Evolutionary conservation across 2,329 filamentous ascomycete species (phyloP).

Genomic region (Aureobasidium sp.): DNA sequence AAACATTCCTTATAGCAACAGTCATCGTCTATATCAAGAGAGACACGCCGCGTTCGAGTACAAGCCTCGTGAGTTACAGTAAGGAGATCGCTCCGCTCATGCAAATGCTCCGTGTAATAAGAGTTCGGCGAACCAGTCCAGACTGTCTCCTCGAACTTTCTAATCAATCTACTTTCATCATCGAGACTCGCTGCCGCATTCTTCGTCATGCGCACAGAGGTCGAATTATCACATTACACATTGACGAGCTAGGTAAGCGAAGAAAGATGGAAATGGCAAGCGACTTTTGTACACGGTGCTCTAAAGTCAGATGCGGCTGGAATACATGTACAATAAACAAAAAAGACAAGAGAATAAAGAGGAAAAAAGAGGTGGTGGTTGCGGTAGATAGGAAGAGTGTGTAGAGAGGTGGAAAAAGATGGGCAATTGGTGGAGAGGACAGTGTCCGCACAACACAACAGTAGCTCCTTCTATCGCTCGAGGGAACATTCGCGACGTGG

Average conservation of each 20-base stretch:
- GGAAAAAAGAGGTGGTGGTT: background rate
- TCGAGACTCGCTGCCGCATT: too few relatives aligned
- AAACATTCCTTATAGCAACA: too few relatives aligned
- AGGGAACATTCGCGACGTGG: background rate
- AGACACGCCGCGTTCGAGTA: too few relatives aligned
- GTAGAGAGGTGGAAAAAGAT: background rate
- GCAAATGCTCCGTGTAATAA: too few relatives aligned
- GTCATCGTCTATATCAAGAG: too few relatives aligned
- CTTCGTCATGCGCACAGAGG: too few relatives aligned
- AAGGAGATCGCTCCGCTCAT: too few relatives aligned
- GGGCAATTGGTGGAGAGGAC: background rate
- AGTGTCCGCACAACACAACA: background rate
- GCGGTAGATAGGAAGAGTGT: background rate
- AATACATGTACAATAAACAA: constrained; percentile 14
- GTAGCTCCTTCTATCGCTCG: background rate
- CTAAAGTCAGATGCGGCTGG: constrained; percentile 15
- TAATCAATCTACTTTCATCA: too few relatives aligned
- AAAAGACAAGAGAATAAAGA: constrained; percentile 1
- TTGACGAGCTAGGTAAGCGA: background rate
- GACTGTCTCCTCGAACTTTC: too few relatives aligned
- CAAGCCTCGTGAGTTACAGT: too few relatives aligned
- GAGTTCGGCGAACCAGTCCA: too few relatives aligned
- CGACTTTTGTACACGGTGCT: constrained; percentile 15
- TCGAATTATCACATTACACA: background rate
- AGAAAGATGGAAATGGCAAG: background rate